phyloP scores from a whole-genome alignment of 2,329 filamentous ascomycete species.

The Arachnomyces sp. region DNA sequence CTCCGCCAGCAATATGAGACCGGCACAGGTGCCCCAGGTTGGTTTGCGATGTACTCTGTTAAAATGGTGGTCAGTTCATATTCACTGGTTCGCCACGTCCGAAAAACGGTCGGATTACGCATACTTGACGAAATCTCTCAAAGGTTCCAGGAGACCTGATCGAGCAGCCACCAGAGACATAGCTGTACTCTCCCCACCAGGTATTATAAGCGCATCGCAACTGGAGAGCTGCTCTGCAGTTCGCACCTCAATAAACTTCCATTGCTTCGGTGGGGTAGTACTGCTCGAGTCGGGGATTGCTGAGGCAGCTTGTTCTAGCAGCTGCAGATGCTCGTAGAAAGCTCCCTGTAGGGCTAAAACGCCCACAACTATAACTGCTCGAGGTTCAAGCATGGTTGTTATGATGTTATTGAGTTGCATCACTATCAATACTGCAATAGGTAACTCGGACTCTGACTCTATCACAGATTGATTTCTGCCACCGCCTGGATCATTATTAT shows the following conservation, averaged over 20 bases:
- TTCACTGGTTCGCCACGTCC: conserved; percentile 6
- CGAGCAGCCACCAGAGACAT: conserved; percentile 82
- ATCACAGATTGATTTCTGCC: neutral
- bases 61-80: conserved; percentile 12
- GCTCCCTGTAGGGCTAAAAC: conserved; percentile 80
- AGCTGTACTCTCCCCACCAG: conserved; percentile 90
- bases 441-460: no score
- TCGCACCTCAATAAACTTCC: conserved; percentile 71
- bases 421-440: neutral
- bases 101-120: conserved; percentile 16
- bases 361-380: conserved; percentile 35
- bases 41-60: conserved; percentile 65
- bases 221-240: conserved; percentile 60
- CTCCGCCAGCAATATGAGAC: conserved; percentile 82
- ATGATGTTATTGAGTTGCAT: conserved; percentile 12
- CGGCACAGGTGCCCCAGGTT: conserved; percentile 93
- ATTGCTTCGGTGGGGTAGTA: conserved; percentile 26
- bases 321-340: conserved; percentile 77
- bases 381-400: conserved; percentile 35
- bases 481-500: no score
- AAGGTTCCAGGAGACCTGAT: conserved; percentile 71
- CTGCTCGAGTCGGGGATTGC: conserved; percentile 29
- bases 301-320: conserved; percentile 63
- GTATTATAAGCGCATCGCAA: conserved; percentile 81
- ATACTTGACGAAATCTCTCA: conserved; percentile 86